Conservation (phyloP, 1,284 basidiomycete genomes). For the Apiotrichum akiyoshidainum region DNA sequence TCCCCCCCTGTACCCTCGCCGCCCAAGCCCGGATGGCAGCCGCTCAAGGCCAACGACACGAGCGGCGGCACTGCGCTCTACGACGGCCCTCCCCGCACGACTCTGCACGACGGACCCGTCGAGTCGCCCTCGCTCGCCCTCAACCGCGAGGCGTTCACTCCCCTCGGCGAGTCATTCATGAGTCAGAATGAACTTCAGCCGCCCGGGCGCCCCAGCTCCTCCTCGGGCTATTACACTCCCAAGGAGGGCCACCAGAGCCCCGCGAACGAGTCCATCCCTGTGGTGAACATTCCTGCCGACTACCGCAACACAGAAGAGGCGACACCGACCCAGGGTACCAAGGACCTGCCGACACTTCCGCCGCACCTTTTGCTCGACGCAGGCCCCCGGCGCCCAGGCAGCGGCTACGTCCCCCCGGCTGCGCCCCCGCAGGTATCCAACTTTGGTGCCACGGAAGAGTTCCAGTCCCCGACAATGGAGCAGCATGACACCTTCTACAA, state of each 20-base stretch:
- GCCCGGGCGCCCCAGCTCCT: slow-evolving; percentile 1
- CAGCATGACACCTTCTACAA: not conserved
- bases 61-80: slow-evolving; percentile 1
- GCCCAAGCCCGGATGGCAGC: slow-evolving; percentile 9
- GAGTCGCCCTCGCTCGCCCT: not conserved
- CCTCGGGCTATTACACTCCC: slow-evolving; percentile 14
- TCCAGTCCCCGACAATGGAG: not conserved
- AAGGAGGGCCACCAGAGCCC: slow-evolving; percentile 1
- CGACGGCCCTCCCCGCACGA: slow-evolving; percentile 4
- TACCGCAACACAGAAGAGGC: not conserved
- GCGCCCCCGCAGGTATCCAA: not conserved
- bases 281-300: not conserved
- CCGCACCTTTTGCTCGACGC: not conserved
- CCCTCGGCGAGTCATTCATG: slow-evolving; percentile 2
- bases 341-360: too few species aligned
- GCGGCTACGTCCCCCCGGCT: slow-evolving; percentile 1
- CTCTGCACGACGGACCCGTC: not conserved
- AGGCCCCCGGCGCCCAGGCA: not conserved
- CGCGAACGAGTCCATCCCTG: not conserved
- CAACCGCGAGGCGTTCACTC: slow-evolving; percentile 3
- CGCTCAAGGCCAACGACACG: slow-evolving; percentile 7
- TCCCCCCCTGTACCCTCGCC: not conserved
- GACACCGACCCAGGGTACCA: not conserved
- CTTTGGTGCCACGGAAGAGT: not conserved
- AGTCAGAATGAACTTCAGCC: not conserved